A percentile compares a stretch with the other conserved stretches of the same genome.
phyloP scores from a whole-genome alignment of 768 basidiomycete species.

The Hygrocybe coccinea region DNA sequence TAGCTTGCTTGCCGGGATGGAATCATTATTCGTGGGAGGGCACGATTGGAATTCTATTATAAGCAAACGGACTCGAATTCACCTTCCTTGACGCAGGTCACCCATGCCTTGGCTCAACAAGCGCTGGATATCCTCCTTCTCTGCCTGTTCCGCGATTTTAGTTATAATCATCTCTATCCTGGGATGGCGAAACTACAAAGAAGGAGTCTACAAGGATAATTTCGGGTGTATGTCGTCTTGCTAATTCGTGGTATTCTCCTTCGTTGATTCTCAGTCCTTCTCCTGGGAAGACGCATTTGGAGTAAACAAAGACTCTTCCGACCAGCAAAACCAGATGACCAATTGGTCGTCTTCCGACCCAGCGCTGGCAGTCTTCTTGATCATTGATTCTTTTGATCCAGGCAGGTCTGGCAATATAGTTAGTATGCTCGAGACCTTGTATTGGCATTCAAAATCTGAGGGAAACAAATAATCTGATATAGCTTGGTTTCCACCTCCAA shows the following conservation, averaged over 20 bases:
- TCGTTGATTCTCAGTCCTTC: too few species aligned
- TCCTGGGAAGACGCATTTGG: too few species aligned
- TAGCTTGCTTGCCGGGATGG: too few species aligned
- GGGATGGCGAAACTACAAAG: not conserved
- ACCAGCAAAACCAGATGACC: too few species aligned
- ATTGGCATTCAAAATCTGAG: not conserved
- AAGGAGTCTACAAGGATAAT: not conserved
- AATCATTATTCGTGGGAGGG: too few species aligned
- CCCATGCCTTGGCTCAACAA: slow-evolving; percentile 5
- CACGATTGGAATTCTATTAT: too few species aligned
- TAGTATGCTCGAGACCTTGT: not conserved
- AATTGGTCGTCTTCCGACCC: not conserved
- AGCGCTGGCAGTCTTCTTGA: not conserved
- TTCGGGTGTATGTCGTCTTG: not conserved
- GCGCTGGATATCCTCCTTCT: slow-evolving; percentile 6
- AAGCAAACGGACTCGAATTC: too few species aligned
- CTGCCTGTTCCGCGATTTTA: not conserved
- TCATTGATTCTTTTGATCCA: not conserved
- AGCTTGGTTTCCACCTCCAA: too few species aligned
- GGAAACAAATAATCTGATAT: too few species aligned
- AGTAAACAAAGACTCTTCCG: too few species aligned
- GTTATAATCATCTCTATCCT: slow-evolving; percentile 2
- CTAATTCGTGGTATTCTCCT: too few species aligned
- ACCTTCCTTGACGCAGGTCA: too few species aligned
- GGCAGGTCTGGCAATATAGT: not conserved